Percentiles rank a stretch among this genome's conserved stretches.
Conservation (phyloP, 352 stramenopile genomes). For the Blastocystis hominis region DNA sequence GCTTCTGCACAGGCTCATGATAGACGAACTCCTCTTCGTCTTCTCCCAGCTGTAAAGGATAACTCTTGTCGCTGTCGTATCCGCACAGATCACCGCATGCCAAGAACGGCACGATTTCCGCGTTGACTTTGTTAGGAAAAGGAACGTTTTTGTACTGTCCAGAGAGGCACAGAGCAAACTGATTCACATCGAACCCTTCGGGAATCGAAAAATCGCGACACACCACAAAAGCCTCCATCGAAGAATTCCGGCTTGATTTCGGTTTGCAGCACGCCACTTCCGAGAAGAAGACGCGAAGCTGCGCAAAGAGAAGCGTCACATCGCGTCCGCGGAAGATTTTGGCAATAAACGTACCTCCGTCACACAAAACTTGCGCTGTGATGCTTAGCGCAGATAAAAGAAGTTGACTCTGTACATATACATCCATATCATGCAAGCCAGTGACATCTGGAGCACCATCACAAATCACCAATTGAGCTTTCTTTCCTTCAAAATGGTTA, state of each 20-base stretch:
- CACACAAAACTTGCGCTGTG: slow-evolving; percentile 82
- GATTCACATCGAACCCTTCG: slow-evolving; percentile 64
- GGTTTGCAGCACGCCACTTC: slow-evolving; percentile 89
- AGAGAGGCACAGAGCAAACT: slow-evolving; percentile 13
- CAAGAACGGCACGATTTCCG: slow-evolving; percentile 74
- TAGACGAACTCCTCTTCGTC: slow-evolving; percentile 51
- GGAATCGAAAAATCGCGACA: slow-evolving; percentile 81
- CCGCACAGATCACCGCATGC: slow-evolving; percentile 81
- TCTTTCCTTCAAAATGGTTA: slow-evolving; percentile 77
- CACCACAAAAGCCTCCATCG: slow-evolving; percentile 89
- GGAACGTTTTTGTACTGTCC: slow-evolving; percentile 21
- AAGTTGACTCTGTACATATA: slow-evolving; percentile 90
- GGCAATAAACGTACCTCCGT: slow-evolving; percentile 88
- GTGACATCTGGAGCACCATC: slow-evolving; percentile 98
- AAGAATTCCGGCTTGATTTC: slow-evolving; percentile 83
- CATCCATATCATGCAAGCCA: slow-evolving; percentile 94
- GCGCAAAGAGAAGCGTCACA: slow-evolving; percentile 84
- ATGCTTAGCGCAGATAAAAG: slow-evolving; percentile 92
- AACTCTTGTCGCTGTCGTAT: slow-evolving; percentile 70
- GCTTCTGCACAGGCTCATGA: slow-evolving; percentile 59
- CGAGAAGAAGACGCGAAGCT: slow-evolving; percentile 87
- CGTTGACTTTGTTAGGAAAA: not conserved
- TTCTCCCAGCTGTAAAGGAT: slow-evolving; percentile 56
- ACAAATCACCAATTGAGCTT: slow-evolving; percentile 91
- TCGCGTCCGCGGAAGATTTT: slow-evolving; percentile 97